Percentiles rank a stretch among this genome's conserved stretches.
Conservation (phyloP, 176 grass and related monocot genomes). For the Dendrocalamus sinicus region DNA sequence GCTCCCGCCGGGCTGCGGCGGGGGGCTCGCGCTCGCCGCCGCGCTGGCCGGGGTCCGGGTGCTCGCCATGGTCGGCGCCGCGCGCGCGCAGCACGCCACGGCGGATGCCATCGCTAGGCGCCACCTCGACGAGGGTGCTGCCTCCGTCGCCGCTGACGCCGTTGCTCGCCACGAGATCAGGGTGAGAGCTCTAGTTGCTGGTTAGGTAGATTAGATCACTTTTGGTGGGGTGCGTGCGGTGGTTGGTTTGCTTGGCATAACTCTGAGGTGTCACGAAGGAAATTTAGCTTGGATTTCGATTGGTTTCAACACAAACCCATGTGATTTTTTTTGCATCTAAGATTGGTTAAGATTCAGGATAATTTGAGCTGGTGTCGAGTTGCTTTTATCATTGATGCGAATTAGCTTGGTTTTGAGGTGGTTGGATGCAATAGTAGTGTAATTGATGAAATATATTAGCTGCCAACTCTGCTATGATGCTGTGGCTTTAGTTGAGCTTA, state of each 20-base stretch:
- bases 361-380: background rate
- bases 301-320: constrained; percentile 10
- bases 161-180: constrained; percentile 88
- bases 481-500: constrained; percentile 1
- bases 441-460: constrained; percentile 5
- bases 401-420: constrained; percentile 19
- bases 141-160: constrained; percentile 66
- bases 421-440: background rate
- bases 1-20: constrained; percentile 51
- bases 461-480: background rate
- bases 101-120: constrained; percentile 75
- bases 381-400: background rate
- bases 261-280: background rate
- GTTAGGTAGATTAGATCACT: constrained; percentile 3
- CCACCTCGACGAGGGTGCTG: constrained; percentile 55
- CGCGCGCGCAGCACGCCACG: constrained; percentile 82
- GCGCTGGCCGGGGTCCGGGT: constrained; percentile 72
- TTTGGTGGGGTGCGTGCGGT: background rate
- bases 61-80: constrained; percentile 73
- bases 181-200: constrained; percentile 43
- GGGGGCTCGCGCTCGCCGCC: constrained; percentile 52
- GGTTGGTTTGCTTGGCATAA: background rate
- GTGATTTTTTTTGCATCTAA: constrained; percentile 14
- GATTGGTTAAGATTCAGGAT: background rate
- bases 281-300: constrained; percentile 33